Evolutionary conservation across 164 flowering plant species (phyloP), one percentile per base, ranked within the genome.

Genomic region (Vitis labrusca): DNA sequence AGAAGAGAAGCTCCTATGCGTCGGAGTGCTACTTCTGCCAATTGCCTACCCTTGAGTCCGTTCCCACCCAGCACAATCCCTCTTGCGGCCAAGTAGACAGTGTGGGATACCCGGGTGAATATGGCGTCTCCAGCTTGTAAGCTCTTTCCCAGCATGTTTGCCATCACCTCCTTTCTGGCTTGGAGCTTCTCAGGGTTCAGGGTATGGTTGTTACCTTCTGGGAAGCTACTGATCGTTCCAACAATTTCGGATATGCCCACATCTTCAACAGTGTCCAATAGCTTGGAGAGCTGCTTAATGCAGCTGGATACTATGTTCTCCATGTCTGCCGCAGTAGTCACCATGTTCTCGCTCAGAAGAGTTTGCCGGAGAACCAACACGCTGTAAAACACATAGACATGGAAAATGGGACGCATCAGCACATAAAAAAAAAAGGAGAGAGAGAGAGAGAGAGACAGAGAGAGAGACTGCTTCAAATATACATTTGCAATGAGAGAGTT

Each of bases 31-130:
- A 19, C 71, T 62, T 91, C 94, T 0, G 90, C 91, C 64, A 92
- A n/a, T 74, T 80, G 79, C 52, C 77, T 82, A 11, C 97, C 94
- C 0, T 59, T 59, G 8, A 73, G 23, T 11, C 89, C 88, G 66
- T 81, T 83, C n/a, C 97, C 97, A 0, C 93, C 90, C 10, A 96
- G 86, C 50, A 91, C 81, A 9, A 82, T 80, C 11, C 86, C 98
- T 74, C 97, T 85, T 12, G 70, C 66, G 62, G 97, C 94, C 61
- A 87, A 29, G 69, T 93, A 88, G 47, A 96, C 82, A 10, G 94
- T 88, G 11, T 67, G 83, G 5, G 90, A 81, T 14, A 96, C 95
- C 56, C 64, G 80, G 16, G 65, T 58, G 60, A 93, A 96, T 30
- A 96, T 80, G 0, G 94, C 64, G 67, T 96, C 93, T 61, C 84